Conservation (phyloP, 257 asterid genomes). For the Vinca minor region DNA sequence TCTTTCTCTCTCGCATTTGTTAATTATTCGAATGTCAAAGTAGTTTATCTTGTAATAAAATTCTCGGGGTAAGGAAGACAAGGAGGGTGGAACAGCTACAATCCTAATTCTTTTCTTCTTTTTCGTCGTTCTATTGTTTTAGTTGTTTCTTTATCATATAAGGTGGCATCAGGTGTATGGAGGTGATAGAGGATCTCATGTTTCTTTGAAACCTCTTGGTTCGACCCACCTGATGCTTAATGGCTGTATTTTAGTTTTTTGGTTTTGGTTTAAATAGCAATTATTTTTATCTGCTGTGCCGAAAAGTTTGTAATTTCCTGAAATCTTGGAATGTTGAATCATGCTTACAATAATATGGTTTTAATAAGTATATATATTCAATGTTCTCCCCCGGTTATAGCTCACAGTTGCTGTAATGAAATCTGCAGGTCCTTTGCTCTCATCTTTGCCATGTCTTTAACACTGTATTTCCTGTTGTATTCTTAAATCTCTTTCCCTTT, state of each 20-base stretch:
- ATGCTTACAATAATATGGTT: too few species aligned
- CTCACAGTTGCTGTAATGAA: too few species aligned
- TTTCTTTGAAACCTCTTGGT: too few species aligned
- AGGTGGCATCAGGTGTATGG: constrained; percentile 30
- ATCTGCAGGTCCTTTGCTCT: too few species aligned
- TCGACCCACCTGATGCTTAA: constrained; percentile 21
- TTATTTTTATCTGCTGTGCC: constrained; percentile 31
- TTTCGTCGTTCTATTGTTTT: constrained; percentile 13
- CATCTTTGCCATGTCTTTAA: too few species aligned
- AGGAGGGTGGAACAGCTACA: background rate
- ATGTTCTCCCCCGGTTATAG: too few species aligned
- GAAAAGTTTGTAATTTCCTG: constrained; percentile 36
- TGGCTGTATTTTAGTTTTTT: constrained; percentile 27
- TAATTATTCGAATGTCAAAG: constrained; percentile 30
- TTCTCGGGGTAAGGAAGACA: constrained; percentile 19
- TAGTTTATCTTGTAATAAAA: constrained; percentile 33
- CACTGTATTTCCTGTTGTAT: too few species aligned
- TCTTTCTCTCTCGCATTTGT: constrained; percentile 17
- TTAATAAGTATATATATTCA: too few species aligned
- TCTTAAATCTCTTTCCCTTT: too few species aligned
- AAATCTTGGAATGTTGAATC: constrained; percentile 19
- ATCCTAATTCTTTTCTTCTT: constrained; percentile 6
- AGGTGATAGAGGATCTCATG: constrained; percentile 10
- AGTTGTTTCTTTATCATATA: constrained; percentile 22
- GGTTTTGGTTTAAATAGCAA: constrained; percentile 34